phyloP scores from a whole-genome alignment of 108 stramenopile species.

The Skeletonema menzelii region DNA sequence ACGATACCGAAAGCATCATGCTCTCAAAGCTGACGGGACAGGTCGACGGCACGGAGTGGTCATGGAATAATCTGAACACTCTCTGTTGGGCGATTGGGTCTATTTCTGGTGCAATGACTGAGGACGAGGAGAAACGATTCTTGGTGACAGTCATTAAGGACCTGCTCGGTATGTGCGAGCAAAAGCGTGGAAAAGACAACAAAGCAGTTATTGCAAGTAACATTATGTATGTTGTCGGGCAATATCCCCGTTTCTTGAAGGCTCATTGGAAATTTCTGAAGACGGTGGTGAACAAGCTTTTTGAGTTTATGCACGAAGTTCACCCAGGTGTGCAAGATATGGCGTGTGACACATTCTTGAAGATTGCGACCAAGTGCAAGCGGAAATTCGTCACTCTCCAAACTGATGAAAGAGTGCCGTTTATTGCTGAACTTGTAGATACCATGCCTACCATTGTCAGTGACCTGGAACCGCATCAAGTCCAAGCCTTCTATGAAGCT shows the following conservation, averaged over 20 bases:
- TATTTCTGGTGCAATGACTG: slow-evolving; percentile 98
- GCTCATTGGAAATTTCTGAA: slow-evolving; percentile 99
- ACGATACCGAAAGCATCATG: slow-evolving; percentile 98
- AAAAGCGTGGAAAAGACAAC: slow-evolving; percentile 98
- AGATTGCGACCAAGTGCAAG: slow-evolving; percentile 98
- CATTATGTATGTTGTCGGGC: slow-evolving; percentile 99
- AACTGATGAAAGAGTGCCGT: slow-evolving; percentile 86
- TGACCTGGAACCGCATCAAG: slow-evolving; percentile 98
- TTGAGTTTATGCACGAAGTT: slow-evolving; percentile 99
- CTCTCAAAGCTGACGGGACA: slow-evolving; percentile 95
- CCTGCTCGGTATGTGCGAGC: slow-evolving; percentile 93
- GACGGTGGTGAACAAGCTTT: slow-evolving; percentile 99
- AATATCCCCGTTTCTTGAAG: slow-evolving; percentile 99
- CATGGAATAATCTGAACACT: slow-evolving; percentile 95
- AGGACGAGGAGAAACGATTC: slow-evolving; percentile 99
- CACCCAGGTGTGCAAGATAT: slow-evolving; percentile 99
- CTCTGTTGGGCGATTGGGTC: slow-evolving; percentile 99
- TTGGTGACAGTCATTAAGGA: slow-evolving; percentile 99
- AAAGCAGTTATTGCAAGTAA: slow-evolving; percentile 98
- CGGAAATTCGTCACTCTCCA: slow-evolving; percentile 95
- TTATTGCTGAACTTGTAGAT: slow-evolving; percentile 93
- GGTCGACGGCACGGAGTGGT: slow-evolving; percentile 90
- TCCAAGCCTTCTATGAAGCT: slow-evolving; percentile 99
- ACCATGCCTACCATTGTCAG: slow-evolving; percentile 87
- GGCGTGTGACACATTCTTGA: slow-evolving; percentile 99